Evolutionary conservation across 2,329 filamentous ascomycete genomes (phyloP).

Genomic region (Monosporascus cannonballus): DNA sequence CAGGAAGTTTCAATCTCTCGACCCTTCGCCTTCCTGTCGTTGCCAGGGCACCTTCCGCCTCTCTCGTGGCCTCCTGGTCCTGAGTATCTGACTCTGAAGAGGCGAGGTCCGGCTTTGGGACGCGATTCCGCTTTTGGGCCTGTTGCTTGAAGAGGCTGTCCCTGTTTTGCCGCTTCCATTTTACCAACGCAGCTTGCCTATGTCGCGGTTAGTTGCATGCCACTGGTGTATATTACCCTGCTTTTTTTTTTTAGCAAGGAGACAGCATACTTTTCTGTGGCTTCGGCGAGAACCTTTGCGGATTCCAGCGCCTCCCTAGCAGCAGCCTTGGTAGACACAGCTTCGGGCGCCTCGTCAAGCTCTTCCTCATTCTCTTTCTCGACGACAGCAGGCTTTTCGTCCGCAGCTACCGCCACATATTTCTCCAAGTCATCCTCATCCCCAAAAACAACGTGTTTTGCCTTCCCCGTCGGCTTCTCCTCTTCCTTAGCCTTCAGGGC

Average conservation of each 20-base stretch:
- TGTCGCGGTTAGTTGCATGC: neutral
- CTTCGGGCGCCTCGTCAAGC: slow-evolving; percentile 53
- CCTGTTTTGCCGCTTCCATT: slow-evolving; percentile 50
- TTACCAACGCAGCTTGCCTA: slow-evolving; percentile 39
- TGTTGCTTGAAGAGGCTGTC: slow-evolving; percentile 50
- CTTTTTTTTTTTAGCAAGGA: slow-evolving; percentile 33
- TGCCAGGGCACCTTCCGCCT: slow-evolving; percentile 13
- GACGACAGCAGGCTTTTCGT: slow-evolving; percentile 12
- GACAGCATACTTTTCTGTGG: slow-evolving; percentile 42
- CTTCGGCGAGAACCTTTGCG: slow-evolving; percentile 40
- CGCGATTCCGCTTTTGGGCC: slow-evolving; percentile 42
- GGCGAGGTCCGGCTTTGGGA: slow-evolving; percentile 10
- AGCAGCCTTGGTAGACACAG: slow-evolving; percentile 46
- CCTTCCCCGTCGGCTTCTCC: slow-evolving; percentile 15
- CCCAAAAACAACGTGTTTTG: slow-evolving; percentile 25
- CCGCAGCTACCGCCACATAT: slow-evolving; percentile 20
- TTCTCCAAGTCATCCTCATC: slow-evolving; percentile 27
- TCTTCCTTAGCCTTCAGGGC: neutral
- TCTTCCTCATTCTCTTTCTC: slow-evolving; percentile 36
- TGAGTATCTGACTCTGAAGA: slow-evolving; percentile 16
- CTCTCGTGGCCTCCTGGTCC: slow-evolving; percentile 15
- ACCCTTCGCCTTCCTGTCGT: slow-evolving; percentile 18
- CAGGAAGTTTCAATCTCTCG: slow-evolving; percentile 33
- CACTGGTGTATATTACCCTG: neutral
- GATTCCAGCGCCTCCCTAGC: slow-evolving; percentile 41